Evolutionary conservation across 306 rosid genomes (phyloP), one percentile per base, ranked within the genome.

Genomic region (Medicago lupulina): DNA sequence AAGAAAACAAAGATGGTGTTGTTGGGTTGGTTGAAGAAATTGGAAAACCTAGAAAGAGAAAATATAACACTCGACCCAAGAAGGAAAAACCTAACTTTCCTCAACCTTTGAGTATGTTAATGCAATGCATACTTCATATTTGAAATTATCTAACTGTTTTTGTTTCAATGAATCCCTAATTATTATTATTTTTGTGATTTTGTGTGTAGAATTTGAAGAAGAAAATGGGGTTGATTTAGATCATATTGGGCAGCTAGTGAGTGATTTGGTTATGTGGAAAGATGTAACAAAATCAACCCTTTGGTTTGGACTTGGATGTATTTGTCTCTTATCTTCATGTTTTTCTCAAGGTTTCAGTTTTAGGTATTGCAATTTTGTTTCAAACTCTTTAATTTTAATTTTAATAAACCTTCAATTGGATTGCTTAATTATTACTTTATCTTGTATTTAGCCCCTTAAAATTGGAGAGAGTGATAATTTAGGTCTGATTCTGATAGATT

Each of bases 241-340:
- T 38, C 86, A 81, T 79, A 58, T 90, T 53, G 85, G 92, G 54
- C 79, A 85, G 82, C 46, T 89, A 9, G 59, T 90, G 53, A 81
- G 47, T 70, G 97, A 90, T 83, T 78, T 95, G 84, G 74, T 90
- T 15, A 89, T 89, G 96, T 95, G 99, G 99, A 89, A 83, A 77
- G 96, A 95, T 82, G 83, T 81, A 14, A 84, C 99, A 17, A 90
- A 83, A 71, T 92, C 97, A 3, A 85, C 83, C 67, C 86, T 92
- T 79, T 95, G 97, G 99, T 92, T 95, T 79, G 97, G 99, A 41
- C 62, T 89, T 25, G 97, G 96, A 2, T 85, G 81, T 71, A 76
- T 92, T 0, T 85, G 83, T 53, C 75, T 92, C 82, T 62, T 89
- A 9, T 89, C 97, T 75, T 90, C 92, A 18, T 89, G 92, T 86